phyloP scores from a whole-genome alignment of 2,329 filamentous ascomycete genomes.

The Septoria linicola region DNA sequence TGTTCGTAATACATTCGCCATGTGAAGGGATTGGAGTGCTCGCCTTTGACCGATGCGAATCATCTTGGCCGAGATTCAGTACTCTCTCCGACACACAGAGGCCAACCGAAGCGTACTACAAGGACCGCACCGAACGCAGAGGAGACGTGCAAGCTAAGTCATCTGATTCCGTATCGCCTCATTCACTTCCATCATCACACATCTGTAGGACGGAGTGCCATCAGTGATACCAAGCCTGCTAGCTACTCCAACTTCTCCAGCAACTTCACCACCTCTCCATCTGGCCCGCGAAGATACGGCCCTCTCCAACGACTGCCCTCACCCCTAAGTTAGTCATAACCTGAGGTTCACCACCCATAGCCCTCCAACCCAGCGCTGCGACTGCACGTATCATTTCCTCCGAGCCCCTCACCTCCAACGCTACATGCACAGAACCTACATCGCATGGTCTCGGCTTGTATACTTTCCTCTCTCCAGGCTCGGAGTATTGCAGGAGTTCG shows the following conservation, averaged over 20 bases:
- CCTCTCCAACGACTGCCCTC: constrained; percentile 9
- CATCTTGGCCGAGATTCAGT: too few species aligned
- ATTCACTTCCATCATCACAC: too few species aligned
- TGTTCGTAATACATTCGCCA: too few species aligned
- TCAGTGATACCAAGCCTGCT: too few species aligned
- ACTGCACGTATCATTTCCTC: constrained; percentile 10
- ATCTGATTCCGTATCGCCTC: too few species aligned
- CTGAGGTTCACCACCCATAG: neutral
- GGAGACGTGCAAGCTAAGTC: too few species aligned
- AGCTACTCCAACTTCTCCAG: constrained; percentile 15
- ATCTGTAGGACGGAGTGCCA: too few species aligned
- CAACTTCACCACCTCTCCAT: constrained; percentile 15
- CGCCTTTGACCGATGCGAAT: too few species aligned
- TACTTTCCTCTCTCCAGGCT: constrained; percentile 1
- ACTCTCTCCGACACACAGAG: too few species aligned
- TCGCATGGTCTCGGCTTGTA: constrained; percentile 13
- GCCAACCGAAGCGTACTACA: too few species aligned
- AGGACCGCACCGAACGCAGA: too few species aligned
- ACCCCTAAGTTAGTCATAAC: constrained; percentile 2
- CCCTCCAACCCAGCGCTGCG: constrained; percentile 9
- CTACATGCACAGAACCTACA: constrained; percentile 17
- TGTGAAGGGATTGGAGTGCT: too few species aligned
- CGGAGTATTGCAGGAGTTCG: constrained; percentile 13
- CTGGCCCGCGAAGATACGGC: constrained; percentile 9
- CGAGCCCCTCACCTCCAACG: constrained; percentile 9